Conservation (phyloP, 148 eudicot species). For the Dysphania ambrosioides region DNA sequence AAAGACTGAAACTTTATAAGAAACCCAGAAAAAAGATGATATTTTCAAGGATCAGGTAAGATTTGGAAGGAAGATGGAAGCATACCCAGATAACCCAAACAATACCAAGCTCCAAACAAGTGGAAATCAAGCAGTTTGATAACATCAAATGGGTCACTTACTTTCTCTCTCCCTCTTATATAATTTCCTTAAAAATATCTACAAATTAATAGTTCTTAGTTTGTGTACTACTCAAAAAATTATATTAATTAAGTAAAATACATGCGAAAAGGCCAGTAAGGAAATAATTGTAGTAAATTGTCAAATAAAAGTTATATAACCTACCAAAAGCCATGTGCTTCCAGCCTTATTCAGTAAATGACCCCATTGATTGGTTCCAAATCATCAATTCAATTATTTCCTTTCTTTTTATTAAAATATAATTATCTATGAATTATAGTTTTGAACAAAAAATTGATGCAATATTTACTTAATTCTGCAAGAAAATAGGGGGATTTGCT, state of each 20-base stretch:
- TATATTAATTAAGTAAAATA: background rate
- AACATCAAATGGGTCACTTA: constrained; percentile 19
- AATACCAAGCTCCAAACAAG: constrained; percentile 45
- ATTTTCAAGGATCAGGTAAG: constrained; percentile 26
- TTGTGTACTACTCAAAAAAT: background rate
- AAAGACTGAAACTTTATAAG: background rate
- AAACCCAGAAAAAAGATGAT: constrained; percentile 24
- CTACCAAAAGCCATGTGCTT: constrained; percentile 32
- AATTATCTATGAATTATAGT: too few species aligned
- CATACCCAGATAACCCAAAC: constrained; percentile 5
- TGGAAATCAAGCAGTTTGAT: constrained; percentile 41
- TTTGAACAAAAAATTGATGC: too few species aligned
- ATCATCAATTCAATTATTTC: background rate
- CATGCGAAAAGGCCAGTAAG: background rate
- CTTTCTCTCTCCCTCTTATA: constrained; percentile 8
- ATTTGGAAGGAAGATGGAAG: constrained; percentile 25
- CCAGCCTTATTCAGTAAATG: constrained; percentile 25
- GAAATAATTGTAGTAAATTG: background rate
- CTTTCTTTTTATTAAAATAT: too few species aligned
- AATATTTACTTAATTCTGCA: too few species aligned
- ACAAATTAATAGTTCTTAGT: constrained; percentile 1
- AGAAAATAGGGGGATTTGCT: too few species aligned
- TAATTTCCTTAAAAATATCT: background rate
- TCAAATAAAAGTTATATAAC: constrained; percentile 9
- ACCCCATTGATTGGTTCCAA: constrained; percentile 25